These are phyloP conservation scores for Crucihimalaya himalaica DNA, from an alignment of 345 rosid genomes.

Conservation along the genomic window DNA sequence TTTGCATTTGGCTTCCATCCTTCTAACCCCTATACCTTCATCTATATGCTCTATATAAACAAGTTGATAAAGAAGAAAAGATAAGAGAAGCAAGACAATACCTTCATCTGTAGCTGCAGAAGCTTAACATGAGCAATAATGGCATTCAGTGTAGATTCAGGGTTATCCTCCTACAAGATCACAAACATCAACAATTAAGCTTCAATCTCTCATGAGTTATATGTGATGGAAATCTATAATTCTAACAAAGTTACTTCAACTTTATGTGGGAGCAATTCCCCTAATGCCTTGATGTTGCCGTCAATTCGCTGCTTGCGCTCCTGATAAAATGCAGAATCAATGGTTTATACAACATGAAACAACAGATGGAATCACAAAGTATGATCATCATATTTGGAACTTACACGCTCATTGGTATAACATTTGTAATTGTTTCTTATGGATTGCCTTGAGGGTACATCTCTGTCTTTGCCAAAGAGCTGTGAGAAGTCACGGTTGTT, in stretches of 20 bases:
- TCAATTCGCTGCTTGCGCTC: slow-evolving; percentile 47
- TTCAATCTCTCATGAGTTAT: not conserved
- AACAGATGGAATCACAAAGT: slow-evolving; percentile 10
- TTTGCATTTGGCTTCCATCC: not conserved
- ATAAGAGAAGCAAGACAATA: slow-evolving; percentile 26
- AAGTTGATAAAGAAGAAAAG: not conserved
- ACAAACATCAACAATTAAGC: not conserved
- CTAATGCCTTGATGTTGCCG: slow-evolving; percentile 48
- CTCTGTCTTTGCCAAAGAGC: not conserved
- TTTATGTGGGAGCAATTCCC: slow-evolving; percentile 51
- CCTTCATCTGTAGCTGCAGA: slow-evolving; percentile 66
- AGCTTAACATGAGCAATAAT: slow-evolving; percentile 52
- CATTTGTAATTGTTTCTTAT: not conserved
- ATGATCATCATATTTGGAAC: slow-evolving; percentile 5
- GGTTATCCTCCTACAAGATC: slow-evolving; percentile 43
- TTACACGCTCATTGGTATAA: slow-evolving; percentile 27
- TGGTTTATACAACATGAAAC: slow-evolving; percentile 1
- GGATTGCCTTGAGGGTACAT: not conserved
- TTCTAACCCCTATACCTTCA: not conserved
- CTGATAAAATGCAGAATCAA: slow-evolving; percentile 31
- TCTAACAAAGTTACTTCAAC: slow-evolving; percentile 40
- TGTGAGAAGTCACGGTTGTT: slow-evolving; percentile 16
- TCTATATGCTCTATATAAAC: not conserved
- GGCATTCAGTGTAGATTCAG: slow-evolving; percentile 44
- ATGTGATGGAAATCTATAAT: not conserved